These are phyloP conservation scores for Colletotrichum sp. DNA, from an alignment of 2,329 filamentous ascomycete genomes.

Conservation along the genomic window DNA sequence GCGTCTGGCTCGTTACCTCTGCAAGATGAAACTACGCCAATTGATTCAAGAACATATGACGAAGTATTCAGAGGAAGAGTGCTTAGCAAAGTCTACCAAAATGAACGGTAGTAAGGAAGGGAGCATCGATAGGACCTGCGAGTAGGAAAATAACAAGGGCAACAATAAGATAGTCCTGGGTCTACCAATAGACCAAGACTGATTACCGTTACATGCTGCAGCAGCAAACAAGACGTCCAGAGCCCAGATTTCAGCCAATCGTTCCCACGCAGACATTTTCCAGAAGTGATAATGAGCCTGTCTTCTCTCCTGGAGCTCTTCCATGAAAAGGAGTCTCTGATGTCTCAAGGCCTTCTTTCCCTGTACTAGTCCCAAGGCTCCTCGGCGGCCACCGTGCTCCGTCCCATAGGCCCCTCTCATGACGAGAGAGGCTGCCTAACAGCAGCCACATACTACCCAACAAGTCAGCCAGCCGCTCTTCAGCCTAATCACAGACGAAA, in stretches of 20 bases:
- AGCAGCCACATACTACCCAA: neutral
- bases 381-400: neutral
- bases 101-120: neutral
- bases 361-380: neutral
- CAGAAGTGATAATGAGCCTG: neutral
- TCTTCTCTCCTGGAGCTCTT: neutral
- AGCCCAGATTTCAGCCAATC: neutral
- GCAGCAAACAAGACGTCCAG: neutral
- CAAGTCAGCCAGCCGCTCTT: neutral
- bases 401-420: neutral
- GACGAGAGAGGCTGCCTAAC: neutral
- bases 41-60: neutral
- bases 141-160: neutral
- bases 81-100: neutral
- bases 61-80: neutral
- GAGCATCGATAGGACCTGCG: neutral
- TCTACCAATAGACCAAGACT: neutral
- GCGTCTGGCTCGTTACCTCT: neutral
- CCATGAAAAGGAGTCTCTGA: neutral
- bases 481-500: neutral
- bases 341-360: neutral
- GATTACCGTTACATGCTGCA: neutral
- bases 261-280: neutral
- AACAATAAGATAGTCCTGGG: neutral
- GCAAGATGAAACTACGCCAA: neutral